Percentiles rank a stretch among this genome's conserved stretches.
Conservation (phyloP, 2,329 filamentous ascomycete genomes). For the Cladobotryum mycophilum region DNA sequence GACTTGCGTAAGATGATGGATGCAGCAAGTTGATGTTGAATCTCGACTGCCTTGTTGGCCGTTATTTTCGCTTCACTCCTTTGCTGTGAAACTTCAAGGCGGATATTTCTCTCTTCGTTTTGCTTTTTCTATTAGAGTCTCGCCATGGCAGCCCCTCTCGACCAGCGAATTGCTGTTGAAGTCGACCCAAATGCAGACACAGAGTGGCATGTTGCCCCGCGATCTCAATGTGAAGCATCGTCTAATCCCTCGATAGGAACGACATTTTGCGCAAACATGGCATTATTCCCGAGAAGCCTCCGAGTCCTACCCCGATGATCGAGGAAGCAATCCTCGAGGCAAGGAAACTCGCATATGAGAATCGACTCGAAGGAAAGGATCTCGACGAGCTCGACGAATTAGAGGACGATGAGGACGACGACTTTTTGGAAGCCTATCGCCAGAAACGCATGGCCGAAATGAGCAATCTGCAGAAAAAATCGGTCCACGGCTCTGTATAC, state of each 20-base stretch:
- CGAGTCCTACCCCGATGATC: slow-evolving; percentile 91
- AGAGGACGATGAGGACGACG: slow-evolving; percentile 93
- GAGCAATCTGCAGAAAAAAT: slow-evolving; percentile 64
- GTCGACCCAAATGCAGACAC: slow-evolving; percentile 96
- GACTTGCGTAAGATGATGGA: too few species aligned
- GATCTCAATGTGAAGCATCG: slow-evolving; percentile 9
- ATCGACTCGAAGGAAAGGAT: slow-evolving; percentile 88
- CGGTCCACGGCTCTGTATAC: slow-evolving; percentile 84
- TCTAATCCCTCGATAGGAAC: slow-evolving; percentile 59
- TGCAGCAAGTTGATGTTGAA: too few species aligned
- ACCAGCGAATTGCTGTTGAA: slow-evolving; percentile 68
- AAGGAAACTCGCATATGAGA: slow-evolving; percentile 78
- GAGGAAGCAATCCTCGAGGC: slow-evolving; percentile 89
- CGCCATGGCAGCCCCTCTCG: slow-evolving; percentile 54
- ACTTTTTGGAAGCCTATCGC: slow-evolving; percentile 80
- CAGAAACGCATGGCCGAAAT: slow-evolving; percentile 84
- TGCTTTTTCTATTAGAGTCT: too few species aligned
- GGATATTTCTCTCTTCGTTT: too few species aligned
- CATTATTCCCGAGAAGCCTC: slow-evolving; percentile 94
- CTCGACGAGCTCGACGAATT: slow-evolving; percentile 88
- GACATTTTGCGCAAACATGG: slow-evolving; percentile 96
- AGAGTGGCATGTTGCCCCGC: slow-evolving; percentile 65
- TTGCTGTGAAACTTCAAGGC: too few species aligned
- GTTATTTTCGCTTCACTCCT: too few species aligned
- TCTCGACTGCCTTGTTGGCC: too few species aligned